These are phyloP conservation scores for Exidia glandulosa DNA, from an alignment of 768 basidiomycete species.

Conservation along the genomic window DNA sequence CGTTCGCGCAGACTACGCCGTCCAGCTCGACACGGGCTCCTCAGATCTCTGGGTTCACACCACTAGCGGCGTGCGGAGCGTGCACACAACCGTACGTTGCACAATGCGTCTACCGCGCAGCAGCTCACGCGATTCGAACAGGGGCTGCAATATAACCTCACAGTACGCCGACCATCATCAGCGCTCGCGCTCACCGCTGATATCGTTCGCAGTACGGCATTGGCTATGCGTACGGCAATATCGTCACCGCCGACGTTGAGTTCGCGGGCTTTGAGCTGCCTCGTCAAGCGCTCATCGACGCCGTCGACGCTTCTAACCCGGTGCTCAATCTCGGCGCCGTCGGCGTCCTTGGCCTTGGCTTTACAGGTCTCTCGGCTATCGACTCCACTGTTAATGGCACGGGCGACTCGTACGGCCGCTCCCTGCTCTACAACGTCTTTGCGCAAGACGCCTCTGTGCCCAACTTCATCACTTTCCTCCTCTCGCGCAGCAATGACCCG, in stretches of 20 bases:
- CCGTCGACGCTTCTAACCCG: conserved; percentile 53
- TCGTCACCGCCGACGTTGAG: conserved; percentile 49
- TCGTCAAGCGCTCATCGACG: conserved; percentile 65
- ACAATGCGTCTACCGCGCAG: conserved; percentile 15
- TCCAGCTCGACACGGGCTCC: conserved; percentile 80
- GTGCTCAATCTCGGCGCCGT: conserved; percentile 58
- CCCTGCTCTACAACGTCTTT: conserved; percentile 69
- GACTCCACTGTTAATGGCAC: conserved; percentile 50
- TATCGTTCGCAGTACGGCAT: conserved; percentile 51
- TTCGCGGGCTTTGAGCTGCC: conserved; percentile 60
- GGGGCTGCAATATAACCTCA: conserved; percentile 46
- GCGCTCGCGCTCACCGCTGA: neutral
- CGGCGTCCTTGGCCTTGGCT: conserved; percentile 70
- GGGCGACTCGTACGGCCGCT: conserved; percentile 46
- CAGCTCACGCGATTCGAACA: conserved; percentile 9
- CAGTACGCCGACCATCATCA: conserved; percentile 31
- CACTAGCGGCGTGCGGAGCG: conserved; percentile 11
- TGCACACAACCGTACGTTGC: conserved; percentile 19
- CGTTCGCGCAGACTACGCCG: conserved; percentile 42
- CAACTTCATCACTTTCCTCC: conserved; percentile 70
- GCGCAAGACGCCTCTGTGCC: conserved; percentile 53
- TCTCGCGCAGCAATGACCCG: conserved; percentile 49
- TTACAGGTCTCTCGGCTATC: conserved; percentile 63
- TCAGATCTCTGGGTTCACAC: conserved; percentile 63
- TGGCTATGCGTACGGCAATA: conserved; percentile 62